These are phyloP conservation scores for Magnolia changhungtana DNA, from an alignment of 164 flowering plant species.

Conservation along the genomic window DNA sequence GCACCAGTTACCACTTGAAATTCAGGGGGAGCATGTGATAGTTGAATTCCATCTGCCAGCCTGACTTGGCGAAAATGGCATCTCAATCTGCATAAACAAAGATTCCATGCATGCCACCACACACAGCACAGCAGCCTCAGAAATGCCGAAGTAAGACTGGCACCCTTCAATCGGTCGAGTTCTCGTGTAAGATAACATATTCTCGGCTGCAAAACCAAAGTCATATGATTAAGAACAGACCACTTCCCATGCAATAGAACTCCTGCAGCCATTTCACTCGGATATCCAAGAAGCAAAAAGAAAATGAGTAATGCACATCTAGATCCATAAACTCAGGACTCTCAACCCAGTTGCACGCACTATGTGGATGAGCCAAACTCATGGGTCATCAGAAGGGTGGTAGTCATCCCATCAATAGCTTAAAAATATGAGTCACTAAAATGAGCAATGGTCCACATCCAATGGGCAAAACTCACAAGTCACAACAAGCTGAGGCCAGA, in stretches of 20 bases:
- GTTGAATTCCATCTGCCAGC: not conserved
- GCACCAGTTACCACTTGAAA: not conserved
- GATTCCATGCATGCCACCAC: not conserved
- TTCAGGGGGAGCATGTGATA: not conserved
- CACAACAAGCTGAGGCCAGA: too few relatives aligned
- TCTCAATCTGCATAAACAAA: not conserved
- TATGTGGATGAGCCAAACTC: too few relatives aligned
- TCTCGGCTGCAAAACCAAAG: slow-evolving; percentile 23
- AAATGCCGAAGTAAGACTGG: not conserved
- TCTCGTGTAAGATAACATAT: slow-evolving; percentile 55
- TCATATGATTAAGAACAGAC: not conserved
- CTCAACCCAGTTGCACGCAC: too few relatives aligned
- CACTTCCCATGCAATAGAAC: not conserved
- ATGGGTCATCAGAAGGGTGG: too few relatives aligned
- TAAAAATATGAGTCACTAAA: too few relatives aligned
- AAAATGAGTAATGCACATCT: too few relatives aligned
- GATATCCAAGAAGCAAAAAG: too few relatives aligned
- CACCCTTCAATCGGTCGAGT: slow-evolving; percentile 27
- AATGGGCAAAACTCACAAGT: too few relatives aligned
- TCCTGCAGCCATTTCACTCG: not conserved
- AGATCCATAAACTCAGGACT: too few relatives aligned
- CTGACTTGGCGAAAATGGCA: not conserved
- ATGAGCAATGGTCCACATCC: too few relatives aligned
- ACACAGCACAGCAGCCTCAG: not conserved
- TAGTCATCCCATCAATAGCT: too few relatives aligned